These are phyloP conservation scores for Coffea humblotiana DNA, from an alignment of 305 asterid species.

Conservation along the genomic window DNA sequence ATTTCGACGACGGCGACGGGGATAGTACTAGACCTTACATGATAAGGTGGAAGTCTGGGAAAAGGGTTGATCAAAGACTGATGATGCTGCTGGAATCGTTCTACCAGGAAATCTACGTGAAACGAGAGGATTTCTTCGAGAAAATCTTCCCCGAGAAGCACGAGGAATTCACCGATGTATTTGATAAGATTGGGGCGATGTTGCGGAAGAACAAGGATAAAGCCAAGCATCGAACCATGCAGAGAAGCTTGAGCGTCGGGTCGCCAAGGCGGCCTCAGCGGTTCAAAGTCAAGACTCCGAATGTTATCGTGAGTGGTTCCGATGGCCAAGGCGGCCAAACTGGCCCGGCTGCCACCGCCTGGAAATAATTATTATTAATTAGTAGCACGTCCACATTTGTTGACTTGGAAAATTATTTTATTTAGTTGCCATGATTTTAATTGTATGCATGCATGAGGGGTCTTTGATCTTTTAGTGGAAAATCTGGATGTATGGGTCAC, in stretches of 20 bases:
- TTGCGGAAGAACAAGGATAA: background rate
- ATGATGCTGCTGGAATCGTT: slow-evolving; percentile 35
- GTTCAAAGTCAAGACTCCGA: slow-evolving; percentile 48
- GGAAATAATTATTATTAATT: background rate
- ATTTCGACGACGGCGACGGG: background rate
- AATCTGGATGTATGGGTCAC: background rate
- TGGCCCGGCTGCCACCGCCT: background rate
- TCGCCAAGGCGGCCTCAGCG: slow-evolving; percentile 27
- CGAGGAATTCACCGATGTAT: slow-evolving; percentile 29
- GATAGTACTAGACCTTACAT: slow-evolving; percentile 16
- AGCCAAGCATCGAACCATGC: slow-evolving; percentile 5
- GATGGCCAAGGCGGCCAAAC: slow-evolving; percentile 17
- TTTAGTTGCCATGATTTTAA: no score
- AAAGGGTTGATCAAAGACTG: slow-evolving; percentile 50
- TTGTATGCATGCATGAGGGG: no score
- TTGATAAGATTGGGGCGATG: slow-evolving; percentile 22
- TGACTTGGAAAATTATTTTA: background rate
- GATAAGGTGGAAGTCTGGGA: slow-evolving; percentile 64
- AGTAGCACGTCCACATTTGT: background rate
- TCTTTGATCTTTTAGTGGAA: background rate
- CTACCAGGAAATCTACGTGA: slow-evolving; percentile 39
- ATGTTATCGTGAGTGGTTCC: slow-evolving; percentile 26
- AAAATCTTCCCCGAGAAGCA: slow-evolving; percentile 36
- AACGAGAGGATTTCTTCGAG: slow-evolving; percentile 36
- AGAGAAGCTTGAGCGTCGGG: slow-evolving; percentile 23